phyloP scores from a whole-genome alignment of 192 early-diverging fungal species.

The Rhizophagus clarus region DNA sequence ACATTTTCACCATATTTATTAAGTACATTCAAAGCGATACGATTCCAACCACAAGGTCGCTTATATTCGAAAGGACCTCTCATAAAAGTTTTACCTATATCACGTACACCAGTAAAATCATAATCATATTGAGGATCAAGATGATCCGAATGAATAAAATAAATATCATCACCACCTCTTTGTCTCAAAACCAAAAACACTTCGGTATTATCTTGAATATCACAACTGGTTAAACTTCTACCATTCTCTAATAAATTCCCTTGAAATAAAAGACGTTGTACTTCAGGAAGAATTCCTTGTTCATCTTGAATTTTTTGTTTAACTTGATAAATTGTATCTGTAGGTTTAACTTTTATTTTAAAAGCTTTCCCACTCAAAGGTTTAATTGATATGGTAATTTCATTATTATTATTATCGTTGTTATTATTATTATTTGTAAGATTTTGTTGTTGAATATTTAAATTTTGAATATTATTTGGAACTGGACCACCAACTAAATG shows the following conservation, averaged over 20 bases:
- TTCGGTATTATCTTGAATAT: constrained; percentile 75
- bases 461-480: not conserved
- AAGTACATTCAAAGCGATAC: constrained; percentile 14
- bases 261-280: constrained; percentile 80
- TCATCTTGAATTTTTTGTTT: constrained; percentile 83
- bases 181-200: constrained; percentile 71
- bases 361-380: constrained; percentile 81
- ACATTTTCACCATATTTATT: constrained; percentile 18
- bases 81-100: not conserved
- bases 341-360: constrained; percentile 74
- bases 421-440: no score
- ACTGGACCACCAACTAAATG: constrained; percentile 13
- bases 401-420: not conserved
- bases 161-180: constrained; percentile 63
- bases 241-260: constrained; percentile 82
- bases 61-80: constrained; percentile 6
- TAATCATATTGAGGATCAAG: constrained; percentile 19
- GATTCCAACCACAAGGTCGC: constrained; percentile 18
- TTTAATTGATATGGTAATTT: constrained; percentile 61
- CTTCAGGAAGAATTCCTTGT: constrained; percentile 78
- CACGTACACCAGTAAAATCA: constrained; percentile 6
- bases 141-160: constrained; percentile 13
- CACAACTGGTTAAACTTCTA: constrained; percentile 72
- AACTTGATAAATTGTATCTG: constrained; percentile 74
- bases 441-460: not conserved